Conservation (phyloP, 495 filamentous ascomycete species). For the Podospora didyma region DNA sequence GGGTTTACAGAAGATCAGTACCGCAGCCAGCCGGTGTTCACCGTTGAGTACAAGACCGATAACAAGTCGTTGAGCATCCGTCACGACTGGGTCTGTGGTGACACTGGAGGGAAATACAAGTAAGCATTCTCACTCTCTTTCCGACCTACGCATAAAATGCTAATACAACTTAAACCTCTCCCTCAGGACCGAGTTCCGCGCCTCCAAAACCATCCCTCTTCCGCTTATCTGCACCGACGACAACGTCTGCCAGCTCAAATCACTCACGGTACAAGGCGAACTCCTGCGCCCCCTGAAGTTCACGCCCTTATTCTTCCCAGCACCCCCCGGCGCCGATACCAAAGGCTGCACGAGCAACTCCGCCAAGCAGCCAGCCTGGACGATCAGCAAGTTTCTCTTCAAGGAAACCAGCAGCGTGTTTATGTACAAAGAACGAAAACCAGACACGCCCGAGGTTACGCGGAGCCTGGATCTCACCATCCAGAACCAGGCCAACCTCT, state of each 20-base stretch:
- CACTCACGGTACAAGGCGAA: neutral
- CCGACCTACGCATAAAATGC: too few relatives aligned
- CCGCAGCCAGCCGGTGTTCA: neutral
- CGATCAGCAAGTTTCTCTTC: neutral
- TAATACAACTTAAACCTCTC: too few relatives aligned
- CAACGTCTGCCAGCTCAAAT: neutral
- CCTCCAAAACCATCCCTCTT: neutral
- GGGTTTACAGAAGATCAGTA: neutral
- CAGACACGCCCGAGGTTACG: neutral
- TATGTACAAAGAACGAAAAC: neutral
- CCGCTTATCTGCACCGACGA: neutral
- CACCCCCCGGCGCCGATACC: neutral
- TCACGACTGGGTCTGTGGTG: constrained; percentile 6
- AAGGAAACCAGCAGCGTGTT: neutral
- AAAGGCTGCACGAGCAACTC: neutral
- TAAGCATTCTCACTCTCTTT: neutral
- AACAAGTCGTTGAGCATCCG: neutral
- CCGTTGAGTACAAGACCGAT: neutral
- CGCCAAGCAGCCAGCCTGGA: neutral
- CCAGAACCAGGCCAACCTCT: neutral
- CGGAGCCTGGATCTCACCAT: neutral
- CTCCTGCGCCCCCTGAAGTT: neutral
- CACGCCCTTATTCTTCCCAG: neutral
- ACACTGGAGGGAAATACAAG: neutral
- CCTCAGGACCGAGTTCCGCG: neutral